phyloP scores from a whole-genome alignment of 2,329 filamentous ascomycete species.

The Fusarium transvaalense region DNA sequence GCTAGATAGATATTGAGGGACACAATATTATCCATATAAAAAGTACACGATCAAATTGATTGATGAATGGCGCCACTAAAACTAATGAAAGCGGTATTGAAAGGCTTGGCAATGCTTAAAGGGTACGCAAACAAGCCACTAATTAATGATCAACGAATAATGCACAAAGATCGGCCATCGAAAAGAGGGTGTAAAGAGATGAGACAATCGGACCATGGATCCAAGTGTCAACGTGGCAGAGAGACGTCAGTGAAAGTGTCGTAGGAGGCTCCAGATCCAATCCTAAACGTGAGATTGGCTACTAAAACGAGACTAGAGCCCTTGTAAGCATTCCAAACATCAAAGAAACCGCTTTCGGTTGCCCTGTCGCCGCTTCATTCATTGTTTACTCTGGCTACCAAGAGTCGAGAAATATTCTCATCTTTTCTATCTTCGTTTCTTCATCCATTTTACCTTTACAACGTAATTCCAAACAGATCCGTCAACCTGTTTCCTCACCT shows the following conservation, averaged over 20 bases:
- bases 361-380: constrained; percentile 20
- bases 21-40: background rate
- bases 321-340: constrained; percentile 27
- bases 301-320: constrained; percentile 8
- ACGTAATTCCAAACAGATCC: background rate
- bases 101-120: constrained; percentile 12
- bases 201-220: constrained; percentile 32
- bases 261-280: constrained; percentile 27
- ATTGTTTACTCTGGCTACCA: constrained; percentile 33
- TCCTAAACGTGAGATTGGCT: constrained; percentile 18
- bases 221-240: constrained; percentile 41
- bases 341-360: constrained; percentile 30
- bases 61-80: background rate
- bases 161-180: constrained; percentile 24
- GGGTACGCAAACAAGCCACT: constrained; percentile 14
- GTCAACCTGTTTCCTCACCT: constrained; percentile 12
- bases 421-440: background rate
- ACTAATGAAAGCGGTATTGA: constrained; percentile 6
- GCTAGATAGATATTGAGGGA: too few species aligned
- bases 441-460: background rate
- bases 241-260: constrained; percentile 7
- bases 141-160: constrained; percentile 22
- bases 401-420: background rate
- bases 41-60: background rate
- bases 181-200: constrained; percentile 27